Base-by-base conservation (phyloP, 257 asterid genomes). In the Gentiana dahurica region DNA sequence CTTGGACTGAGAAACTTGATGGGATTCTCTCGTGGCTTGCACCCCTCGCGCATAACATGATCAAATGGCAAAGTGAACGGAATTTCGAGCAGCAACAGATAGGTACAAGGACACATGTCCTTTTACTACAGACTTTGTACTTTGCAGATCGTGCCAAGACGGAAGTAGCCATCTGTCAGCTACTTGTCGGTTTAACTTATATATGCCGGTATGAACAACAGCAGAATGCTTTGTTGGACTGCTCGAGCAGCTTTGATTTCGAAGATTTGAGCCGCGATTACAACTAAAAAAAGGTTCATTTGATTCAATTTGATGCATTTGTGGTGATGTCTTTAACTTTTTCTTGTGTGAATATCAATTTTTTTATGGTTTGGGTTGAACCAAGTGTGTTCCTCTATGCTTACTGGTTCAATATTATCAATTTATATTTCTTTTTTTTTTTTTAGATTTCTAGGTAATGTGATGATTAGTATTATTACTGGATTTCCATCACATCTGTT, bases 131-230 rank as follows among this genome's bases (percentile, higher is more conserved):
- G 49, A 92, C 99, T 2, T 38, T 92, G 54, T 83, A 86, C 58
- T 88, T 88, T 65, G 95, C 95, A 3, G 95, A 92, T 57, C 70
- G 84, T 49, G 82, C 45, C 1, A 88, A 79, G 81, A 80, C 84
- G 0, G 99, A 92, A 78, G 85, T 71, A 11, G 85, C 80, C 49
- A 76, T 92, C 3, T 81, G 95, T 49, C 84, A 82, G 75, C 65
- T 92, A 7, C 91, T 92, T 12, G 85, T 86, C 1, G 97, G 97
- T 12, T 64, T 92, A 60, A 92, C 80, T 61, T 92, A 88, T 57
- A 80, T 92, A 51, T 92, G 99, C 54, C 75, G 97, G 49, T 88
- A 88, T 6, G 97, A 92, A 72, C 93, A 85, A 36, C 99, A 92
- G 56, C 94, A 81, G 66, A 88, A 82, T 61, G 95, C 99, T 32